These are phyloP conservation scores for Claviceps fusiformis DNA, from an alignment of 2,329 filamentous ascomycete genomes.

Conservation along the genomic window DNA sequence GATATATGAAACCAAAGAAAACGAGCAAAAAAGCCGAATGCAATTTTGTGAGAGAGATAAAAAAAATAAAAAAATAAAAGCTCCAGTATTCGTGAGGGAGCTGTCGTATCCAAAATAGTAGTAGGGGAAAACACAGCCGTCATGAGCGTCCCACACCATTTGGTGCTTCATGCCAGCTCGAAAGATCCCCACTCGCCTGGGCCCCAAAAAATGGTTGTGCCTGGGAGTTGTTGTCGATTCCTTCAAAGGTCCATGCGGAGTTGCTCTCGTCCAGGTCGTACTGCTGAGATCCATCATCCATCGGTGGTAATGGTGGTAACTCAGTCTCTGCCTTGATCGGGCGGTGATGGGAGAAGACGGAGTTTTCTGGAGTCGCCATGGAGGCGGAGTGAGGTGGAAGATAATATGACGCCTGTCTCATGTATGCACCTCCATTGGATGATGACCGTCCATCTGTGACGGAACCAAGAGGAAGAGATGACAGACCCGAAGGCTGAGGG, in stretches of 20 bases:
- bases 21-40: background rate
- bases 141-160: conserved; percentile 4
- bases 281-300: conserved; percentile 8
- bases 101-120: background rate
- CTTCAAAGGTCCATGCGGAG: conserved; percentile 8
- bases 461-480: conserved; percentile 4
- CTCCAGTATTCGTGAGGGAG: background rate
- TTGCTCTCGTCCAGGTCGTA: conserved; percentile 9
- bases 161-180: conserved; percentile 1
- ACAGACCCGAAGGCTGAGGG: conserved; percentile 8
- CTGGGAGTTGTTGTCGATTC: conserved; percentile 6
- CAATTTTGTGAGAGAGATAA: background rate
- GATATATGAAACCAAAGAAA: background rate
- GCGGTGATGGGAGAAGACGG: conserved; percentile 10
- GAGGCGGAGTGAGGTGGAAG: conserved; percentile 7
- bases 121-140: background rate
- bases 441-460: conserved; percentile 7
- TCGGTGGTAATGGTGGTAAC: conserved; percentile 4
- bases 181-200: conserved; percentile 1
- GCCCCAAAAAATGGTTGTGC: conserved; percentile 8
- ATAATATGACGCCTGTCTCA: conserved; percentile 8
- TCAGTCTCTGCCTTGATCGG: conserved; percentile 9
- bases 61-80: too few species aligned
- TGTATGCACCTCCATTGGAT: conserved; percentile 2
- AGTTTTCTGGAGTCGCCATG: conserved; percentile 6